Conservation (phyloP, 2,329 filamentous ascomycete species). For the Verticillium klebahnii region DNA sequence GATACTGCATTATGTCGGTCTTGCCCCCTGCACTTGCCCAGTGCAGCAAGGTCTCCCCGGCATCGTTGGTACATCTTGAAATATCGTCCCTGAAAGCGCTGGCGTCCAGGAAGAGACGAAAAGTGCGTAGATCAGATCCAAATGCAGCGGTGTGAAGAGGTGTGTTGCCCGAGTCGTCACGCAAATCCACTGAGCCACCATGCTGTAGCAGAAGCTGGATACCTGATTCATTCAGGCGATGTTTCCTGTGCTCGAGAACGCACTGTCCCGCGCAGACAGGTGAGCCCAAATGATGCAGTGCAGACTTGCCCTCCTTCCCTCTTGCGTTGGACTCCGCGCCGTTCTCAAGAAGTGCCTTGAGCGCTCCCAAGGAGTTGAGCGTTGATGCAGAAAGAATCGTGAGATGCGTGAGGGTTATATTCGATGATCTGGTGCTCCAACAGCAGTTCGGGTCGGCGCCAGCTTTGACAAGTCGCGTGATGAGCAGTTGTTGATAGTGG, state of each 20-base stretch:
- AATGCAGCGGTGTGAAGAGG: constrained; percentile 16
- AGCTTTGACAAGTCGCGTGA: constrained; percentile 13
- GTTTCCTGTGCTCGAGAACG: neutral
- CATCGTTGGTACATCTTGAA: constrained; percentile 6
- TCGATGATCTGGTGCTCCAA: neutral
- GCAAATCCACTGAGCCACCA: constrained; percentile 11
- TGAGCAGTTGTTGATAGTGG: constrained; percentile 13
- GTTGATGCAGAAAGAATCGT: constrained; percentile 1
- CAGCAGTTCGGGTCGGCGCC: constrained; percentile 15
- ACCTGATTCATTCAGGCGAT: constrained; percentile 8
- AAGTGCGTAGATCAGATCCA: constrained; percentile 10
- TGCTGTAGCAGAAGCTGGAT: constrained; percentile 16
- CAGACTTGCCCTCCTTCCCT: constrained; percentile 9
- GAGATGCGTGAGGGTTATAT: constrained; percentile 2
- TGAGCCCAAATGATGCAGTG: constrained; percentile 15
- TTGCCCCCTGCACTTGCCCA: constrained; percentile 20
- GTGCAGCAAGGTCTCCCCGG: constrained; percentile 21
- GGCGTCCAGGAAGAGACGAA: constrained; percentile 14
- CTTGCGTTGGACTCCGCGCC: constrained; percentile 17
- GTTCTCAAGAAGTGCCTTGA: constrained; percentile 18
- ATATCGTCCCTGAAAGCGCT: neutral
- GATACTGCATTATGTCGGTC: constrained; percentile 14
- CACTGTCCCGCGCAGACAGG: neutral
- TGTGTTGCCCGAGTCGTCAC: constrained; percentile 17
- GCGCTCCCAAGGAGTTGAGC: constrained; percentile 10